phyloP scores from a whole-genome alignment of 228 moss, liverwort and hornwort genomes.

The Sphagnum magellanicum region DNA sequence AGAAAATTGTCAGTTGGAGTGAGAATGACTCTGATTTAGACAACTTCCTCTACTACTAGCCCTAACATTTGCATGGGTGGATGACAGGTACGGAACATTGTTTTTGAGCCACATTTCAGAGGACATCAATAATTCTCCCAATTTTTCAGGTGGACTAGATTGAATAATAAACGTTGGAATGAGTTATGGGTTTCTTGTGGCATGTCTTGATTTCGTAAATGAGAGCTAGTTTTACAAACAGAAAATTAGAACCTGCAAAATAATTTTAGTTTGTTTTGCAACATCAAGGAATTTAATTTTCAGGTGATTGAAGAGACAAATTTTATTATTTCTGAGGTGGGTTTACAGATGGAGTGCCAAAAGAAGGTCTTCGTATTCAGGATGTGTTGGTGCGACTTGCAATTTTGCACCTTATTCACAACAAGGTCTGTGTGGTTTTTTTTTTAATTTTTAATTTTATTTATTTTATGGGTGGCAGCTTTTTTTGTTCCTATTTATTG shows the following conservation, averaged over 20 bases:
- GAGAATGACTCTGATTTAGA: background rate
- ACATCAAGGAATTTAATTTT: background rate
- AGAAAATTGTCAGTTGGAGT: background rate
- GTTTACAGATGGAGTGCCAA: slow-evolving; percentile 85
- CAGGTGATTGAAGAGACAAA: too few species aligned
- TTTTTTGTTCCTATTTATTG: background rate
- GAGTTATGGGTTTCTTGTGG: too few species aligned
- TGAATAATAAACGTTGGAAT: too few species aligned
- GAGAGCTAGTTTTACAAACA: background rate
- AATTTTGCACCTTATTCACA: slow-evolving; percentile 87
- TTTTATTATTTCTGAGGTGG: background rate
- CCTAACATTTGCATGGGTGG: background rate
- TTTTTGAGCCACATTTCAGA: slow-evolving; percentile 97
- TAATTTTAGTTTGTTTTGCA: background rate
- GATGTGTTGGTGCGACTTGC: slow-evolving; percentile 97
- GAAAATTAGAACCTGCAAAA: too few species aligned
- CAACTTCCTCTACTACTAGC: too few species aligned
- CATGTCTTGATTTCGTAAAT: background rate
- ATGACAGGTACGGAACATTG: slow-evolving; percentile 73
- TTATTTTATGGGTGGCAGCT: background rate
- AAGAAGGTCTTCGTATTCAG: slow-evolving; percentile 96
- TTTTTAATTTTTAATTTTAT: too few species aligned
- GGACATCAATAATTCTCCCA: slow-evolving; percentile 69
- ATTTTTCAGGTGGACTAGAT: slow-evolving; percentile 47
- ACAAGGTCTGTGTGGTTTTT: slow-evolving; percentile 43